A percentile compares a stretch with the other conserved stretches of the same genome.
Conservation (phyloP, 257 asterid genomes). For the Ophiorrhiza pumila region DNA sequence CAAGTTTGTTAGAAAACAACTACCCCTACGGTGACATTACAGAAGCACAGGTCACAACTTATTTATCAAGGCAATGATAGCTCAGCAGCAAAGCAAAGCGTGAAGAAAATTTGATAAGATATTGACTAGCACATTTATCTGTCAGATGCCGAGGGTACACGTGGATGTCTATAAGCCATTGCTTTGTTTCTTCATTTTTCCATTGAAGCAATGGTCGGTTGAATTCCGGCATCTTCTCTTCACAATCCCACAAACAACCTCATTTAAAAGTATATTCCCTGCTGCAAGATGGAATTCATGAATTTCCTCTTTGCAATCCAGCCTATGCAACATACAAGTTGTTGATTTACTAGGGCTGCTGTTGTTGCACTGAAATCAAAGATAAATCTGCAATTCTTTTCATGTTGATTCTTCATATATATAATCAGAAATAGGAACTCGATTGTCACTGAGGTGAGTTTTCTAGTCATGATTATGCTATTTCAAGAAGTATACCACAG, state of each 20-base stretch:
- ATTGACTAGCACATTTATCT: conserved; percentile 34
- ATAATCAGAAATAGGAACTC: not conserved
- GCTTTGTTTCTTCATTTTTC: conserved; percentile 31
- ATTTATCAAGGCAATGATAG: conserved; percentile 24
- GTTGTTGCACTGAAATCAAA: not conserved
- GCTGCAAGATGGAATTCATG: conserved; percentile 24
- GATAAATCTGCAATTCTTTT: not conserved
- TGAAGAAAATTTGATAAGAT: conserved; percentile 37
- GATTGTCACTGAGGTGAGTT: not conserved
- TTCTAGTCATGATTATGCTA: not conserved
- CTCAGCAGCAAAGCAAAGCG: conserved; percentile 15
- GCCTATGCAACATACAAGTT: not conserved
- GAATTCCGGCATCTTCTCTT: conserved; percentile 49
- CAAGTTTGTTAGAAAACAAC: not conserved
- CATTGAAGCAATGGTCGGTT: conserved; percentile 45
- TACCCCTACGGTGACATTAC: not conserved
- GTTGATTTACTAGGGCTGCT: not conserved
- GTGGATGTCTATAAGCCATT: conserved; percentile 54
- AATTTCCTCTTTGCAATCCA: conserved; percentile 25
- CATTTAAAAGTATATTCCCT: conserved; percentile 35
- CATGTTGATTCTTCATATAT: not conserved
- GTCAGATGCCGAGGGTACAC: conserved; percentile 34
- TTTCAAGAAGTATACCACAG: not conserved
- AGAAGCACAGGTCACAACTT: conserved; percentile 6
- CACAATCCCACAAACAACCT: conserved; percentile 23